Base-by-base conservation (phyloP, 441 rosid genomes). In the Gossypium aridum region DNA sequence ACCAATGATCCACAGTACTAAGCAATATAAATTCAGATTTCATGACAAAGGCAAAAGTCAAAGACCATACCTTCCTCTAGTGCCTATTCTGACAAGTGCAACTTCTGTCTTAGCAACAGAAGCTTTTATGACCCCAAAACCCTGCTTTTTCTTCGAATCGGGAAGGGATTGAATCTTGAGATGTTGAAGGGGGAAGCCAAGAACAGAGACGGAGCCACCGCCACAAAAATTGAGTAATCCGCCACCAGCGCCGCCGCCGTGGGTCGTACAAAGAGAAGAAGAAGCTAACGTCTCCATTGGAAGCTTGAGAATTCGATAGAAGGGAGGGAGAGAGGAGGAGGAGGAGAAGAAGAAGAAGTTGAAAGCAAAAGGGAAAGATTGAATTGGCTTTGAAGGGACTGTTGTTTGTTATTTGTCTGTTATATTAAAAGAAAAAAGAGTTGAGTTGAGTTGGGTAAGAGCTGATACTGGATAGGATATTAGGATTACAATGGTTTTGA, bases 31-130 rank as follows among this genome's bases (percentile, higher is more conserved):
- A 70, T 39, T 25, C 20, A 28, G 25, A 64, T 47, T 75, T 13
- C 55, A 17, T 1, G 3, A 71, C 10, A 62, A 2, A 20, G 73
- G 28, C 17, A 31, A 10, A 67, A 17, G 13, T 51, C 17, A 20
- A 43, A 70, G 14, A 4, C 20, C 4, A 28, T 70, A 92, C 99
- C 99, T 94, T 85, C 99, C 99, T 67, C 99, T 78, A 10, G 98
- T 94, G 59, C 99, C 99, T 72, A 94, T 94, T 86, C 93, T 83
- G 67, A 94, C 75, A 20, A 89, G 82, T 17, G 94, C 87, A 34
- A 91, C 91, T 80, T 88, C 88, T 25, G 92, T 84, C 76, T 89
- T 87, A 72, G 92, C 85, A 55, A 86, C 86, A 59, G 96, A 92
- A 72, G 98, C 96, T 77, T 80, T 87, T 6, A 66, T 51, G 1